phyloP scores from a whole-genome alignment of 2,329 filamentous ascomycete species.

The Ophiostoma novo-ulmi region DNA sequence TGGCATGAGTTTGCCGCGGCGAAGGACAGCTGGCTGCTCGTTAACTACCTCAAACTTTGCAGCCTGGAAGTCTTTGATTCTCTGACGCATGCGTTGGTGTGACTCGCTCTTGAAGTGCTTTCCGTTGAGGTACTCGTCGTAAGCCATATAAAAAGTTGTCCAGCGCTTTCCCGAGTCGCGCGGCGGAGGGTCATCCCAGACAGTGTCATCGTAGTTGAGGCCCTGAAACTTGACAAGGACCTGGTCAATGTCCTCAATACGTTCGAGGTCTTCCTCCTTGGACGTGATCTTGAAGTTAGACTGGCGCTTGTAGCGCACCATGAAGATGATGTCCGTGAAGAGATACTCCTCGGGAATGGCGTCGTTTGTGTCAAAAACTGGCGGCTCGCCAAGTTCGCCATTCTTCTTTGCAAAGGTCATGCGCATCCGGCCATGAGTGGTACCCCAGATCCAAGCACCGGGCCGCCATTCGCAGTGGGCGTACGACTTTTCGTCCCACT shows the following conservation, averaged over 20 bases:
- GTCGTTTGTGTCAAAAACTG: constrained; percentile 66
- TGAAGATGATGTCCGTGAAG: constrained; percentile 81
- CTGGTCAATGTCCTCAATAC: constrained; percentile 65
- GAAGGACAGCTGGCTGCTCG: constrained; percentile 67
- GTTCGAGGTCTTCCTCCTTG: constrained; percentile 59
- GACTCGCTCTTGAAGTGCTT: constrained; percentile 60
- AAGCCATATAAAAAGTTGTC: constrained; percentile 74
- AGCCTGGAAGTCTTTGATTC: constrained; percentile 62
- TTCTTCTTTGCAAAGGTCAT: constrained; percentile 70
- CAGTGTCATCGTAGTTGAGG: constrained; percentile 80
- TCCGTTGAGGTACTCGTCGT: constrained; percentile 78
- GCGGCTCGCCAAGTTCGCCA: constrained; percentile 51
- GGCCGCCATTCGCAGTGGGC: constrained; percentile 81
- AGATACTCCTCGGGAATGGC: constrained; percentile 86
- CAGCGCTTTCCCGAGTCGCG: constrained; percentile 62
- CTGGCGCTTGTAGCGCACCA: constrained; percentile 57
- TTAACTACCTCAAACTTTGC: constrained; percentile 64
- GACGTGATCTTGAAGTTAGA: constrained; percentile 32
- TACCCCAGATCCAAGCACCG: constrained; percentile 81
- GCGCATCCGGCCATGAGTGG: constrained; percentile 59
- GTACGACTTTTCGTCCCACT: constrained; percentile 79
- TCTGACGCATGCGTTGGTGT: constrained; percentile 57
- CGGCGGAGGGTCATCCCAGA: constrained; percentile 79
- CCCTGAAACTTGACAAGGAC: constrained; percentile 90
- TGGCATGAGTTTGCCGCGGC: constrained; percentile 72